Percentiles rank a stretch among this genome's conserved stretches.
Conservation (phyloP, 2,329 filamentous ascomycete species). For the Epichloe coenophiala region DNA sequence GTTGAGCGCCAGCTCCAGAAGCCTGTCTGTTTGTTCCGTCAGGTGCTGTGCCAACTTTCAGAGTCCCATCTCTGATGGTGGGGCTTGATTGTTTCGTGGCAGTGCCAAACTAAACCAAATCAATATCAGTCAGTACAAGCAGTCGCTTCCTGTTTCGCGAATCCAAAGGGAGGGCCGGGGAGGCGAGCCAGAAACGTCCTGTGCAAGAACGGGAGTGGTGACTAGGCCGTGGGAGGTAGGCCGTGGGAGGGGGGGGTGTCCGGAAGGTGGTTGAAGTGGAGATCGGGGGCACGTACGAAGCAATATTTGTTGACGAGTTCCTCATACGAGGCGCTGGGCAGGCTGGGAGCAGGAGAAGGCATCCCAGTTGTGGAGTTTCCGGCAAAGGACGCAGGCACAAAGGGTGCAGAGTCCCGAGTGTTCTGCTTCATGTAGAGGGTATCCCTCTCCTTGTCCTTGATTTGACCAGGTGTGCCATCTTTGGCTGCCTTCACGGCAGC, state of each 20-base stretch:
- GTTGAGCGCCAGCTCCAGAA: background rate
- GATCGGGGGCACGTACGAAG: conserved; percentile 73
- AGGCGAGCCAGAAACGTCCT: background rate
- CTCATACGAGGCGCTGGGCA: conserved; percentile 83
- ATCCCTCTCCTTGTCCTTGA: conserved; percentile 36
- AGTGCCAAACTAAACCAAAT: conserved; percentile 41
- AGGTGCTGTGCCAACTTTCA: conserved; percentile 25
- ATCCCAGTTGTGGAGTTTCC: conserved; percentile 12
- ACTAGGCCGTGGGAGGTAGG: conserved; percentile 9
- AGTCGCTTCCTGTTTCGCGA: background rate
- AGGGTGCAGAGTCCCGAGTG: conserved; percentile 15
- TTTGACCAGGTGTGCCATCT: conserved; percentile 31
- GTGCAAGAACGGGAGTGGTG: background rate
- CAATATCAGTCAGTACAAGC: conserved; percentile 24
- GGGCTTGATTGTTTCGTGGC: conserved; percentile 36
- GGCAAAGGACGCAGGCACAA: background rate
- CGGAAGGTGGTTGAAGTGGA: conserved; percentile 15
- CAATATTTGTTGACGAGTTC: conserved; percentile 98
- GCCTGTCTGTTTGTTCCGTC: conserved; percentile 9
- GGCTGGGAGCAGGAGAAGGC: conserved; percentile 21
- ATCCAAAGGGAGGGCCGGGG: background rate
- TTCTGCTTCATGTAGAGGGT: conserved; percentile 43
- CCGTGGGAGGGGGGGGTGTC: conserved; percentile 7
- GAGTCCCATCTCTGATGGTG: conserved; percentile 33
- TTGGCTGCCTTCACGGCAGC: conserved; percentile 69